These are phyloP conservation scores for Nadsonia starkeyi-henricii DNA, from an alignment of 1,139 yeast genomes.

Conservation along the genomic window DNA sequence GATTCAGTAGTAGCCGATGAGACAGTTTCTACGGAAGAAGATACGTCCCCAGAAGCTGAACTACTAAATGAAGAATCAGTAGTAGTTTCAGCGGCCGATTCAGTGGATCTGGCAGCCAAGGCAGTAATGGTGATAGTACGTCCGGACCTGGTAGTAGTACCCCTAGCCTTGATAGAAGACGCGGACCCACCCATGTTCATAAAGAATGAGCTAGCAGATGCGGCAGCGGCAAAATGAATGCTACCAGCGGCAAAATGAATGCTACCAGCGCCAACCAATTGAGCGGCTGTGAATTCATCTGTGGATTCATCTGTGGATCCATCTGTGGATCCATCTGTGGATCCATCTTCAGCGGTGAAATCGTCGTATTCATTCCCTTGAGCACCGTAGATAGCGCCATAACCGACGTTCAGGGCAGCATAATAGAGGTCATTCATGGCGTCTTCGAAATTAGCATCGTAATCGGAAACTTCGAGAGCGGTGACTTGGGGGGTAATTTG, in stretches of 20 bases:
- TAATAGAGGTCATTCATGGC: neutral
- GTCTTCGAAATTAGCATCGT: neutral
- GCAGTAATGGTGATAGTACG: neutral
- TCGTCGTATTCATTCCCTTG: neutral
- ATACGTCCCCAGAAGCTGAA: neutral
- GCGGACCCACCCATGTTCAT: too few species aligned
- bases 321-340: too few species aligned
- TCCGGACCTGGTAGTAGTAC: too few species aligned
- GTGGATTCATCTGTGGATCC: too few species aligned
- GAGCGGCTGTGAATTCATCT: too few species aligned
- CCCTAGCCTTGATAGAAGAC: too few species aligned
- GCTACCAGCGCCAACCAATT: too few species aligned
- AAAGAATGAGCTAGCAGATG: too few species aligned
- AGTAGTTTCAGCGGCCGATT: neutral
- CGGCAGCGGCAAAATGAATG: too few species aligned
- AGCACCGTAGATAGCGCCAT: neutral
- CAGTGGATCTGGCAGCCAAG: neutral
- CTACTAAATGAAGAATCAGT: neutral
- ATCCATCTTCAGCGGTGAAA: neutral
- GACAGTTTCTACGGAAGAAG: neutral
- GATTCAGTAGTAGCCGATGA: neutral
- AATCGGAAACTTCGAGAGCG: neutral
- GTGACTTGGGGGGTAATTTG: neutral
- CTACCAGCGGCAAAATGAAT: too few species aligned
- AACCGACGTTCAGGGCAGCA: neutral